phyloP scores from a whole-genome alignment of 2,329 filamentous ascomycete species.

The Sclerotinia subarctica region DNA sequence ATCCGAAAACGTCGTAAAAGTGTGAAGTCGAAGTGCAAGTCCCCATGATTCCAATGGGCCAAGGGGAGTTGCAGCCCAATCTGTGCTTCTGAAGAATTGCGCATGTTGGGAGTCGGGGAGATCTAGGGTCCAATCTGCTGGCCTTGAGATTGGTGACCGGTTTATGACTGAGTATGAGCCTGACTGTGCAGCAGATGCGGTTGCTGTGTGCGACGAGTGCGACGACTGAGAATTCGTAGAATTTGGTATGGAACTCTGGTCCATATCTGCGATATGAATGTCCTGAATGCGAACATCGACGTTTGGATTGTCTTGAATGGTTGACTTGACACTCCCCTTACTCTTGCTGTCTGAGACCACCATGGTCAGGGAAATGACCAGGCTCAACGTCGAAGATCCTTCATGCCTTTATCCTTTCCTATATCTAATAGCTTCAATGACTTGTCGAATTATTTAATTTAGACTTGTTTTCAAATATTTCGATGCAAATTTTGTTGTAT shows the following conservation, averaged over 20 bases:
- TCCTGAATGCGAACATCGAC: background rate
- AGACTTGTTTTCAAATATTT: background rate
- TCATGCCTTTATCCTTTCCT: background rate
- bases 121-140: constrained; percentile 25
- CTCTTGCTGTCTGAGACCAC: background rate
- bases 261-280: background rate
- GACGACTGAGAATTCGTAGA: background rate
- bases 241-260: background rate
- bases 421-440: background rate
- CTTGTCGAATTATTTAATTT: background rate
- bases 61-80: constrained; percentile 30
- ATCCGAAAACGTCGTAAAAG: constrained; percentile 30
- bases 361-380: constrained; percentile 1
- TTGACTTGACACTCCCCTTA: background rate
- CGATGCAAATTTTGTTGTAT: background rate
- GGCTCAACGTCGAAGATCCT: background rate
- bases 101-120: constrained; percentile 31
- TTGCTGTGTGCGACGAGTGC: background rate
- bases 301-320: background rate
- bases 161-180: background rate
- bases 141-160: background rate
- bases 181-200: background rate
- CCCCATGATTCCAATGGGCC: constrained; percentile 30
- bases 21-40: constrained; percentile 28
- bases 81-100: constrained; percentile 26